These are phyloP conservation scores for rapeseed (Brassica napus) DNA, from an alignment of 345 rosid species.

Conservation along the genomic window DNA sequence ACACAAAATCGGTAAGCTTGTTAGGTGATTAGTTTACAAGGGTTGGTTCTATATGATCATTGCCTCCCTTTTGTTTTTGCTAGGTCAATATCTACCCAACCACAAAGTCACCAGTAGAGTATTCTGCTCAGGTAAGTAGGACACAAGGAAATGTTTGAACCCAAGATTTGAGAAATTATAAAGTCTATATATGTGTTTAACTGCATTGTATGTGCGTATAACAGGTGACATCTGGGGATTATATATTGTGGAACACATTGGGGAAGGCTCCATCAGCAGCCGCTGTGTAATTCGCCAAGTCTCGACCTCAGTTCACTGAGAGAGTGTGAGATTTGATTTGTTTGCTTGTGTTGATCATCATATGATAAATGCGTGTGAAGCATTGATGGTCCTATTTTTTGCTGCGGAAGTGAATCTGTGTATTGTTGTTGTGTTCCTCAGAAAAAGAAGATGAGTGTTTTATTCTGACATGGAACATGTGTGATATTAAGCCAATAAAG, in stretches of 20 bases:
- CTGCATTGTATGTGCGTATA: not conserved
- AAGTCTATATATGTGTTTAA: not conserved
- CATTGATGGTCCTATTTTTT: not conserved
- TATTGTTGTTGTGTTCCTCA: slow-evolving; percentile 2
- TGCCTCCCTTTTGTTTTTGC: not conserved
- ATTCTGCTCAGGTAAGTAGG: slow-evolving; percentile 80
- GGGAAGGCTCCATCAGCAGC: slow-evolving; percentile 83
- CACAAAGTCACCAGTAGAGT: slow-evolving; percentile 81
- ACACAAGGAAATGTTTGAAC: not conserved
- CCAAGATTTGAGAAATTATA: not conserved
- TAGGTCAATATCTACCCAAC: slow-evolving; percentile 88
- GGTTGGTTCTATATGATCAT: too few relatives aligned
- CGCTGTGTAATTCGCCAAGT: slow-evolving; percentile 5
- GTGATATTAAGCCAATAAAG: not conserved
- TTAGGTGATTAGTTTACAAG: not conserved
- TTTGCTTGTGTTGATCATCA: not conserved
- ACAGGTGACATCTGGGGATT: slow-evolving; percentile 85
- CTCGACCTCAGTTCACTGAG: not conserved
- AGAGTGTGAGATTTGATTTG: not conserved
- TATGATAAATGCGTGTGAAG: not conserved
- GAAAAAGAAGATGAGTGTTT: slow-evolving; percentile 1
- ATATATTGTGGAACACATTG: slow-evolving; percentile 91
- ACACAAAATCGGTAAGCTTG: slow-evolving; percentile 80
- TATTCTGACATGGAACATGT: not conserved
- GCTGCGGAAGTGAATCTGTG: slow-evolving; percentile 19